phyloP scores from a whole-genome alignment of 179 eudicot genomes.

The Silene coronaria region DNA sequence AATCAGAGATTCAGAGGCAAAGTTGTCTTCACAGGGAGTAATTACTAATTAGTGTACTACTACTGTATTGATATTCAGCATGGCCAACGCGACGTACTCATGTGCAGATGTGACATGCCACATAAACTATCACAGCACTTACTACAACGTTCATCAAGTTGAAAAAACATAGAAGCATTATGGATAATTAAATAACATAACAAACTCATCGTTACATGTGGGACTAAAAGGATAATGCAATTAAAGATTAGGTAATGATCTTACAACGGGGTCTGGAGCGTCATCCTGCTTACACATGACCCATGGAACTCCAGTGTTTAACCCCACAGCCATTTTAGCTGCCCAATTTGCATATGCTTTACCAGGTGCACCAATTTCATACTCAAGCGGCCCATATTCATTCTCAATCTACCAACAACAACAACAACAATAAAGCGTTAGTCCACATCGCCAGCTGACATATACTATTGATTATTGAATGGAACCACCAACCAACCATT shows the following conservation, averaged over 20 bases:
- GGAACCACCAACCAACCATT: conserved; percentile 27
- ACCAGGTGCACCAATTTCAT: conserved; percentile 62
- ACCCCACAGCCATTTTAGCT: conserved; percentile 73
- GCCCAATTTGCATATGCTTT: conserved; percentile 67
- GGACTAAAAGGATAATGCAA: not conserved
- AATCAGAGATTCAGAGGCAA: conserved; percentile 13
- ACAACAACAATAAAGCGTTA: not conserved
- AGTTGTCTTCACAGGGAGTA: conserved; percentile 18
- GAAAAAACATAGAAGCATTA: conserved; percentile 8
- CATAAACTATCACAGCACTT: conserved; percentile 11
- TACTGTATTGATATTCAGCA: not conserved
- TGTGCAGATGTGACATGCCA: conserved; percentile 23
- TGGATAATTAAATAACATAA: conserved; percentile 7
- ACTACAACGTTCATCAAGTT: conserved; percentile 18
- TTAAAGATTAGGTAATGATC: conserved; percentile 19
- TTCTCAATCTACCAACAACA: conserved; percentile 62
- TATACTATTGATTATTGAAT: not conserved
- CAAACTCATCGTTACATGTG: conserved; percentile 1
- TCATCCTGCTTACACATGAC: conserved; percentile 89
- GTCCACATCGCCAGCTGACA: not conserved
- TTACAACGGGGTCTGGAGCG: conserved; percentile 87
- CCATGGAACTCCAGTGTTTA: conserved; percentile 75
- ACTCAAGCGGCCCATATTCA: conserved; percentile 76
- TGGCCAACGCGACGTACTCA: conserved; percentile 20
- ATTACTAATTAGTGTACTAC: not conserved